A percentile compares a stretch with the other conserved stretches of the same genome.
phyloP scores from a whole-genome alignment of 192 early-diverging fungal species.

The Diversispora epigaea region DNA sequence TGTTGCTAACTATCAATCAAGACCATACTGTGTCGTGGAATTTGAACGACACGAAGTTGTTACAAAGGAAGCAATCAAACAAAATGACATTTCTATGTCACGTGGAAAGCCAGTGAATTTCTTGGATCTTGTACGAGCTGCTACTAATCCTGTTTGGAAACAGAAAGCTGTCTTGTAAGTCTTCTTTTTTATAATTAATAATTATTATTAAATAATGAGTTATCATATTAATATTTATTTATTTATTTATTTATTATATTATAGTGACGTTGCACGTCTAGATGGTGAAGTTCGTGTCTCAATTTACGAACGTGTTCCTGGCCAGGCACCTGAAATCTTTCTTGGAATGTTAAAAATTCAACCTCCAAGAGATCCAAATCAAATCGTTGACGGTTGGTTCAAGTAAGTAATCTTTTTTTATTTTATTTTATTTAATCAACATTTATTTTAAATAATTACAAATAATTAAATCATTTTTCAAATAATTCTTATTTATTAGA shows the following conservation, averaged over 20 bases:
- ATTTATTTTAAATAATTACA: not conserved
- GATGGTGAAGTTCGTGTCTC: conserved; percentile 23
- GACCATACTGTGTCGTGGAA: conserved; percentile 28
- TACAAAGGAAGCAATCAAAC: conserved; percentile 26
- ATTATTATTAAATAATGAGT: not conserved
- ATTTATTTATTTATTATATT: not conserved
- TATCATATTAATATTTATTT: not conserved
- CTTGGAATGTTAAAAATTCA: conserved; percentile 47
- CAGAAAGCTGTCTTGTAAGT: conserved; percentile 28
- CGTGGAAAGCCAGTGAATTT: conserved; percentile 24
- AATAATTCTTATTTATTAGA: conserved; percentile 10
- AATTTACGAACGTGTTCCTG: conserved; percentile 31
- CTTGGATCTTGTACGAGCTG: conserved; percentile 28
- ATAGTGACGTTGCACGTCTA: conserved; percentile 24
- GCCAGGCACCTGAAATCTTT: conserved; percentile 38
- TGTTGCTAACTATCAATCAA: conserved; percentile 20
- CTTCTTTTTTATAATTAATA: not conserved
- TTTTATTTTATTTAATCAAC: not conserved
- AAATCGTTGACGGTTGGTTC: conserved; percentile 50
- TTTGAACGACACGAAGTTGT: conserved; percentile 28
- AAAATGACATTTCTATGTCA: not conserved
- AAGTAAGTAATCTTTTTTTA: conserved; percentile 23
- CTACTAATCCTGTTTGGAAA: conserved; percentile 26
- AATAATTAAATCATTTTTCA: not conserved
- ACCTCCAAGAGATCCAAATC: conserved; percentile 43